phyloP scores from a whole-genome alignment of 257 asterid genomes.

The Solanum habrochaites region DNA sequence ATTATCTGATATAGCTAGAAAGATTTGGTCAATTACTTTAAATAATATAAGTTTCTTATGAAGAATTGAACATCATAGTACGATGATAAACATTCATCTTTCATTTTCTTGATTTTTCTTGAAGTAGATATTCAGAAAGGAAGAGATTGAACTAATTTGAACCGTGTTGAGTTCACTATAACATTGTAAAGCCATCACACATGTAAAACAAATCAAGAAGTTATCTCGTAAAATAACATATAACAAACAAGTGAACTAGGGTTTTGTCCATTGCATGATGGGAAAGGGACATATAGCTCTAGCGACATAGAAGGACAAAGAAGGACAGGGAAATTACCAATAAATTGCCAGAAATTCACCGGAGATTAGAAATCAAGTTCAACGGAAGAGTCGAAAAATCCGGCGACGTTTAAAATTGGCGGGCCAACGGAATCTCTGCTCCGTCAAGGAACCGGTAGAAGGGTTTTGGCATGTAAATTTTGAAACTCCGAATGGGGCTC shows the following conservation, averaged over 20 bases:
- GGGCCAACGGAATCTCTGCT: not conserved
- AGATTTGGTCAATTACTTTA: not conserved
- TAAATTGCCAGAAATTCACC: not conserved
- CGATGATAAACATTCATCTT: not conserved
- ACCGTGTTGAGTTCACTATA: not conserved
- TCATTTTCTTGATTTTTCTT: not conserved
- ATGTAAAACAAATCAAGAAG: not conserved
- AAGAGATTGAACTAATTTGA: not conserved
- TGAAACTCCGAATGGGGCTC: not conserved
- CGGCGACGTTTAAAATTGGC: not conserved
- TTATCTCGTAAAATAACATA: not conserved
- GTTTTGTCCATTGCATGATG: not conserved
- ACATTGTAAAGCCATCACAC: not conserved
- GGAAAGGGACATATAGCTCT: not conserved
- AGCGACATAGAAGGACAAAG: not conserved
- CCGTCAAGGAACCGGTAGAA: not conserved
- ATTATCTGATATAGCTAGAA: not conserved
- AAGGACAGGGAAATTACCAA: not conserved
- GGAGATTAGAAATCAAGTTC: not conserved
- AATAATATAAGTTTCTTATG: not conserved
- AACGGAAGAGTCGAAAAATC: not conserved
- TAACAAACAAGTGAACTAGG: not conserved
- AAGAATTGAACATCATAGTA: not conserved
- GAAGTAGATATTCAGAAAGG: not conserved
- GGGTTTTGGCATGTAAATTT: not conserved